Conservation (phyloP, 192 early-diverging fungal genomes). For the Entomortierella parvispora region DNA sequence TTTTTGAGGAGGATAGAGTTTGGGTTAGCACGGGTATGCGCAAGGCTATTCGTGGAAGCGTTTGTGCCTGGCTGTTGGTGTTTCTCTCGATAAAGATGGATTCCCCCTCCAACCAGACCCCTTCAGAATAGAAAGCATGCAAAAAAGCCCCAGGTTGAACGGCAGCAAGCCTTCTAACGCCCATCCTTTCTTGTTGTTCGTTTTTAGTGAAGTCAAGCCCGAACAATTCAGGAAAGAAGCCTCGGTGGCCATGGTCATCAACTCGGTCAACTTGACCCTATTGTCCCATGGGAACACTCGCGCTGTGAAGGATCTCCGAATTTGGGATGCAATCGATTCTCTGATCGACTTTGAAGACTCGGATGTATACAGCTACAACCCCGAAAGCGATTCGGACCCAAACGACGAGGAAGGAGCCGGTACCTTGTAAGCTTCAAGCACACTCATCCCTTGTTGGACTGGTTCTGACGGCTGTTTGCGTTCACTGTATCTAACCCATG, state of each 20-base stretch:
- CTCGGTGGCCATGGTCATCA: conserved; percentile 74
- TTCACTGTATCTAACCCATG: neutral
- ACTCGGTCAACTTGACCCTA: conserved; percentile 87
- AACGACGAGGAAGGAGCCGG: conserved; percentile 87
- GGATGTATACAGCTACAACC: conserved; percentile 92
- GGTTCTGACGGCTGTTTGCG: neutral
- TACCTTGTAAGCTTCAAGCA: conserved; percentile 32
- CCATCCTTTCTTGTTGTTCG: neutral
- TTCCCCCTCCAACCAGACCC: too few relatives aligned
- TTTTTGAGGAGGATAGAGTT: neutral
- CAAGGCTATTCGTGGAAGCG: too few relatives aligned
- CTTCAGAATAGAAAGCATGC: too few relatives aligned
- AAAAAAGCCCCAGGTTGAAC: neutral
- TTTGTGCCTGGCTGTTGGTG: too few relatives aligned
- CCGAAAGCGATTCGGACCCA: conserved; percentile 89
- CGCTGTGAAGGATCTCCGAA: conserved; percentile 67
- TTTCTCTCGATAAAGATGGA: too few relatives aligned
- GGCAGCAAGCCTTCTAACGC: neutral
- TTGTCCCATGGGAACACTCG: conserved; percentile 82
- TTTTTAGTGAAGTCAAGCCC: conserved; percentile 77
- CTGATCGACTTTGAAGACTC: conserved; percentile 84
- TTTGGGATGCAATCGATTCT: conserved; percentile 92
- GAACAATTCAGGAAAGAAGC: conserved; percentile 85
- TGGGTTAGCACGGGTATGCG: neutral
- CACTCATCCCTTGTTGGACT: conserved; percentile 25